Base-by-base conservation (phyloP, 83 land plant species). In the Diphasiastrum complanatum region DNA sequence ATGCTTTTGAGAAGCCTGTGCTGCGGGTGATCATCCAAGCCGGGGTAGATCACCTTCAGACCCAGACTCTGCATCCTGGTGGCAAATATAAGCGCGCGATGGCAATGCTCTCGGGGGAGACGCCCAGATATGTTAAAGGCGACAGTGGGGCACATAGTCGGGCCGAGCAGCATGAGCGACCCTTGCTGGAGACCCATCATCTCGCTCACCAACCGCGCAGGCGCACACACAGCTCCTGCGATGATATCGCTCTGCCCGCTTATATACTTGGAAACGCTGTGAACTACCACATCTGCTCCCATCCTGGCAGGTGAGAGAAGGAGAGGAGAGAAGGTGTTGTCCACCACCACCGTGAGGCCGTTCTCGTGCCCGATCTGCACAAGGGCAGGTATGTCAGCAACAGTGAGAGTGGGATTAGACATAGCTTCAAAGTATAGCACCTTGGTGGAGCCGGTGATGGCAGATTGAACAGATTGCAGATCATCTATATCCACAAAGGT, bases 151-250 rank as follows among this genome's bases (percentile, higher is more conserved):
- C 86, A 84, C 97, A 90, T 90, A 5, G 97, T 90, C 19, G 97
- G 97, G 28, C 97, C 97, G 2, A 90, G 78, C 0, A 90, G 86
- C 89, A 90, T 86, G 23, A 90, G 75, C 11, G 93, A 51, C 12
- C 97, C 97, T 60, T 90, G 83, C 20, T 84, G 89, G 4, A 90
- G 83, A 73, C 79, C 93, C 93, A 86, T 86, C 93, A 90, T 83
- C 8, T 87, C 68, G 62, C 79, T 78, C 33, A 90, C 81, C 45
- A 90, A 67, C 25, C 71, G 67, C 0, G 85, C 86, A 11, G 86
- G 82, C 28, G 93, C 97, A 51, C 97, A 90, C 0, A 90, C 81
- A 10, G 93, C 93, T 0, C 97, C 97, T 65, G 97, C 97, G 40
- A 90, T 90, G 49, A 90, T 61, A 64, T 90, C 97, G 31, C 96